Base-by-base conservation (phyloP, 768 basidiomycete species). In the Russula abietina region DNA sequence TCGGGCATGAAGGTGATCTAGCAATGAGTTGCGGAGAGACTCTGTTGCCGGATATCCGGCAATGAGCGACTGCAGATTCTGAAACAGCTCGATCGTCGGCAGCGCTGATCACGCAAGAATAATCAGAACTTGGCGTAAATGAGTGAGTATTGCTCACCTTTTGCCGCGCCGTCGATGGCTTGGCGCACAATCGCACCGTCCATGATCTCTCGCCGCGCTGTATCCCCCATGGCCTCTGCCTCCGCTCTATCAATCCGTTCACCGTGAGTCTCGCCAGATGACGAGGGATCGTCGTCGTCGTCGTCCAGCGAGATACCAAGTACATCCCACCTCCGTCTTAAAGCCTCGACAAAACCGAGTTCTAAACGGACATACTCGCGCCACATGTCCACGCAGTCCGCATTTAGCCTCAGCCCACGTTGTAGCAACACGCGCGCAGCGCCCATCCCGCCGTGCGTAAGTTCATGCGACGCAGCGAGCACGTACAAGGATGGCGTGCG, bases 341-440 rank as follows among this genome's bases (percentile, higher is more conserved):
- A 75, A 16, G 82, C 83, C 75, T 96, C 93, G 9, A 92, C 77
- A 73, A 91, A 96, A 2, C 86, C 85, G 5, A 95, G 75, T 72
- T 98, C 94, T 83, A 97, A 91, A 71, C 86, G 86, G 66, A 93
- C 84, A 71, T 94, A 96, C 73, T 95, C 93, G 24, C 79, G 79
- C 94, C 94, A 98, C 73, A 98, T 77, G 60, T 87, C 85, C 36
- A 81, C 73, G 65, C 84, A 89, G 57, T 87, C 83, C 14, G 79
- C 76, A 67, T 93, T 88, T 54, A 96, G 73, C 39, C 94, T 82
- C 51, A 96, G 79, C 14, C 94, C 94, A 7, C 94, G 85, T 65
- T 94, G 90, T 48, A 98, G 79, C 45, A 95, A 77, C 39, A 87
- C 81, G 32, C 94, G 88, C 11, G 93, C 92, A 0, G 89, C 82